Conservation (phyloP, 345 rosid genomes). For the Toxicodendron radicans region DNA sequence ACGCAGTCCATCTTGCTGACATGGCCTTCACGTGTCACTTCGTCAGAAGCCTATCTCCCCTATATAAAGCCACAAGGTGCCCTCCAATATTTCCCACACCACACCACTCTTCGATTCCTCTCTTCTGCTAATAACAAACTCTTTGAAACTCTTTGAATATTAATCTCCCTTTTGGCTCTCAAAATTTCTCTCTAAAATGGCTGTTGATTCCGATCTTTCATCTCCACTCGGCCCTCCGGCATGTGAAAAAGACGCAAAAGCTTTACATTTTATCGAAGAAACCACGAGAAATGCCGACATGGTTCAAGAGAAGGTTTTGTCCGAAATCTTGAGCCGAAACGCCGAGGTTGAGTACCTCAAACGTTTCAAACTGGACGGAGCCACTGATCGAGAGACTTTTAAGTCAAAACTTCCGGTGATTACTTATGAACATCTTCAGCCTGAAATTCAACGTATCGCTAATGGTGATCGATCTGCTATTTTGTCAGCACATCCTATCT, state of each 20-base stretch:
- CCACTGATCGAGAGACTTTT: constrained; percentile 65
- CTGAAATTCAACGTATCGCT: constrained; percentile 92
- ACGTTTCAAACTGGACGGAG: constrained; percentile 52
- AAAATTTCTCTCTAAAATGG: constrained; percentile 40
- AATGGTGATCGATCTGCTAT: constrained; percentile 87
- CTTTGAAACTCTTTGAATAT: neutral
- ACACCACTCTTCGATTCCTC: constrained; percentile 8
- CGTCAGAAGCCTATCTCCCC: constrained; percentile 15
- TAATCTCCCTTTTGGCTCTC: neutral
- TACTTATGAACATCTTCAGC: constrained; percentile 82
- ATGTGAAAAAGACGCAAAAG: constrained; percentile 73
- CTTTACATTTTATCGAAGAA: constrained; percentile 74
- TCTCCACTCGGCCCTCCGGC: constrained; percentile 77
- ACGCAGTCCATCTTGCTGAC: neutral
- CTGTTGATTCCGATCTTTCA: constrained; percentile 58
- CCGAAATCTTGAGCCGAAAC: constrained; percentile 68
- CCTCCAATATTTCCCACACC: constrained; percentile 7
- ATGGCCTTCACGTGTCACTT: constrained; percentile 38
- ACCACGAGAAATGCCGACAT: constrained; percentile 63
- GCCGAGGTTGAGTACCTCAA: constrained; percentile 68
- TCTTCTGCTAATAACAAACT: constrained; percentile 3
- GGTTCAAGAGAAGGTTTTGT: constrained; percentile 61
- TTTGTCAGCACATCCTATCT: constrained; percentile 79
- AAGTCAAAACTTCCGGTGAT: constrained; percentile 73
- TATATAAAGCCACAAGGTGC: constrained; percentile 44